These are phyloP conservation scores for Myxozyma nipponensis DNA, from an alignment of 805 yeast species.

Conservation along the genomic window DNA sequence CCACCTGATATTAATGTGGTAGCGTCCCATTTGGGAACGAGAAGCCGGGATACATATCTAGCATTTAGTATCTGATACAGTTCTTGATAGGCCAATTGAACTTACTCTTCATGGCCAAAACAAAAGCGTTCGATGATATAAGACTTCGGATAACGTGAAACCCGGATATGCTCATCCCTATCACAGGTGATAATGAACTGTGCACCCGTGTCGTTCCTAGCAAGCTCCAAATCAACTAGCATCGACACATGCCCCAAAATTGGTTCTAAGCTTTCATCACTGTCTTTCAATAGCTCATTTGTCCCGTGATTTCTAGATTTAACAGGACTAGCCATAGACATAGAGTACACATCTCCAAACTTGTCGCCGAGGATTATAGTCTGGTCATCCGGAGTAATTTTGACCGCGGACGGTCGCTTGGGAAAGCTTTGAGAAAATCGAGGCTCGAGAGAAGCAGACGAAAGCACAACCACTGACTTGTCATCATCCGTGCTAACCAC, in stretches of 20 bases:
- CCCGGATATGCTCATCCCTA: constrained; percentile 92
- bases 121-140: constrained; percentile 76
- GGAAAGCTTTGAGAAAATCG: constrained; percentile 46
- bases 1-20: constrained; percentile 74
- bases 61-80: no score
- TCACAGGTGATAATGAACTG: constrained; percentile 71
- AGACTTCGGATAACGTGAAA: constrained; percentile 74
- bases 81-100: constrained; percentile 1
- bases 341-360: constrained; percentile 87
- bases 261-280: constrained; percentile 47
- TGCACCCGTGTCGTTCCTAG: constrained; percentile 44
- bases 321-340: constrained; percentile 43
- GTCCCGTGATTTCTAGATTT: constrained; percentile 26
- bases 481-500: constrained; percentile 77
- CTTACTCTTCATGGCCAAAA: constrained; percentile 79
- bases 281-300: constrained; percentile 28
- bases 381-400: constrained; percentile 50
- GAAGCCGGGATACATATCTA: constrained; percentile 54
- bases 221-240: constrained; percentile 71
- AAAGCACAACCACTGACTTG: constrained; percentile 68
- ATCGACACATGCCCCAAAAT: constrained; percentile 94
- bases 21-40: constrained; percentile 51
- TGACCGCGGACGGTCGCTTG: constrained; percentile 85
- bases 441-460: constrained; percentile 19
- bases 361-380: constrained; percentile 78